These are phyloP conservation scores for Apiospora aurea DNA, from an alignment of 2,329 filamentous ascomycete genomes.

Conservation along the genomic window DNA sequence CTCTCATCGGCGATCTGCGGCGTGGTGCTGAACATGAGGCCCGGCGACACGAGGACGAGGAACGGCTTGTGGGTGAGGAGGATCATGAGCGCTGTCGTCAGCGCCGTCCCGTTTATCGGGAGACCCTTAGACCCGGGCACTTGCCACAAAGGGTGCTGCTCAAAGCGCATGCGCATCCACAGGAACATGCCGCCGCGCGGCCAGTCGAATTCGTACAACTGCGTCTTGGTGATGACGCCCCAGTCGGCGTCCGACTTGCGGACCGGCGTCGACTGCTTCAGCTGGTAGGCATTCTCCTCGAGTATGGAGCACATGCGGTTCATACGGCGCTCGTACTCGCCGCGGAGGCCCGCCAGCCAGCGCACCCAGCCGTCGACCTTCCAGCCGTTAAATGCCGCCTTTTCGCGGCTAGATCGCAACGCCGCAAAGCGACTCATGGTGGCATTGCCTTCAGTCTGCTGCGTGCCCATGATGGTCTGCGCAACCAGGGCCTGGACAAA, in stretches of 20 bases:
- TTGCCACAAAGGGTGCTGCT: constrained; percentile 73
- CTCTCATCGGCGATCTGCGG: constrained; percentile 61
- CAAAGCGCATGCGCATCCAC: constrained; percentile 78
- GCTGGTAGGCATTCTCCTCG: constrained; percentile 69
- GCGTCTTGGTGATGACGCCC: constrained; percentile 77
- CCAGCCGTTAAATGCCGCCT: constrained; percentile 67
- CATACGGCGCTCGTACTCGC: constrained; percentile 87
- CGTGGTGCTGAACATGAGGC: constrained; percentile 75
- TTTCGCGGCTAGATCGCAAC: constrained; percentile 55
- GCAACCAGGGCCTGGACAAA: constrained; percentile 88
- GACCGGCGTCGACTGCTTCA: constrained; percentile 66
- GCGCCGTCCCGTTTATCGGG: constrained; percentile 59
- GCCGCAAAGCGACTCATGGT: constrained; percentile 49
- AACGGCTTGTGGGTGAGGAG: constrained; percentile 74
- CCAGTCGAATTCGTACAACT: constrained; percentile 78
- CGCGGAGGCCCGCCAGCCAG: constrained; percentile 86
- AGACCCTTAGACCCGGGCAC: constrained; percentile 41
- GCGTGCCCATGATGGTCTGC: constrained; percentile 76
- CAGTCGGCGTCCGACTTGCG: constrained; percentile 65
- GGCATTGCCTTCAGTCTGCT: constrained; percentile 52
- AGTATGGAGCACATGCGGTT: constrained; percentile 76
- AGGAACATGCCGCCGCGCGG: constrained; percentile 92
- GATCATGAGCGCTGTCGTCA: constrained; percentile 74
- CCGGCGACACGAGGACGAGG: constrained; percentile 74
- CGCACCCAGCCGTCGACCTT: constrained; percentile 85